Evolutionary conservation across 139 green algal genomes (phyloP).

Genomic region (Desmodesmus armatus): DNA sequence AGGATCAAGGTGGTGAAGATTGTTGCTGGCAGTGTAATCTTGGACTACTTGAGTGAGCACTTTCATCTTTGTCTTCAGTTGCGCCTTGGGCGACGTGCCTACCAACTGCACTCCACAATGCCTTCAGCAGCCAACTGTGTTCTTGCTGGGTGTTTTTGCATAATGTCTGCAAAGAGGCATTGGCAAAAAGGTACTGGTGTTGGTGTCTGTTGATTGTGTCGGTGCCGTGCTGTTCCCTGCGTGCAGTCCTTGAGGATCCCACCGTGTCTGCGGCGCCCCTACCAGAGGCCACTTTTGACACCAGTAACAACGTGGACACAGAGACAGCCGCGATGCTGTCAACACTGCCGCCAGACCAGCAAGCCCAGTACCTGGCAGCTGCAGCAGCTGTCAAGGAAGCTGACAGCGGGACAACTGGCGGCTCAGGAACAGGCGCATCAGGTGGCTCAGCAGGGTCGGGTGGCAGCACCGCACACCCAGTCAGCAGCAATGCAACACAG

Average conservation of each 20-base stretch:
- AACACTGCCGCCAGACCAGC: neutral
- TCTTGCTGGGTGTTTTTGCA: too few species aligned
- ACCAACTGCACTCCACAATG: too few species aligned
- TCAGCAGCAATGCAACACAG: neutral
- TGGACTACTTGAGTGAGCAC: slow-evolving; percentile 40
- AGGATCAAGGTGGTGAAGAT: slow-evolving; percentile 40
- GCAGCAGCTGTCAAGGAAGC: neutral
- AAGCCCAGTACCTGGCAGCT: neutral
- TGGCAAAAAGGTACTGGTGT: too few species aligned
- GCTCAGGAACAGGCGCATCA: neutral
- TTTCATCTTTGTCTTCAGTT: too few species aligned
- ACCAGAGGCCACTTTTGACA: slow-evolving; percentile 26
- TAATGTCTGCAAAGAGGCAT: too few species aligned
- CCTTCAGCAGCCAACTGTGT: too few species aligned
- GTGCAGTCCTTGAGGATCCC: slow-evolving; percentile 29
- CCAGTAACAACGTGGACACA: slow-evolving; percentile 27
- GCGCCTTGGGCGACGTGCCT: too few species aligned
- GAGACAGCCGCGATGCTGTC: neutral
- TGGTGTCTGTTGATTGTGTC: too few species aligned
- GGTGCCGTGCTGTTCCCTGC: too few species aligned
- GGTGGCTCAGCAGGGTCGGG: neutral
- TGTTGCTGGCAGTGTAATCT: neutral
- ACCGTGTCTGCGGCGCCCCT: neutral
- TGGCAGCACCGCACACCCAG: neutral
- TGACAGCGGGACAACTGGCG: neutral